These are phyloP conservation scores for Acacia confusa DNA, from an alignment of 306 rosid genomes.

Conservation along the genomic window DNA sequence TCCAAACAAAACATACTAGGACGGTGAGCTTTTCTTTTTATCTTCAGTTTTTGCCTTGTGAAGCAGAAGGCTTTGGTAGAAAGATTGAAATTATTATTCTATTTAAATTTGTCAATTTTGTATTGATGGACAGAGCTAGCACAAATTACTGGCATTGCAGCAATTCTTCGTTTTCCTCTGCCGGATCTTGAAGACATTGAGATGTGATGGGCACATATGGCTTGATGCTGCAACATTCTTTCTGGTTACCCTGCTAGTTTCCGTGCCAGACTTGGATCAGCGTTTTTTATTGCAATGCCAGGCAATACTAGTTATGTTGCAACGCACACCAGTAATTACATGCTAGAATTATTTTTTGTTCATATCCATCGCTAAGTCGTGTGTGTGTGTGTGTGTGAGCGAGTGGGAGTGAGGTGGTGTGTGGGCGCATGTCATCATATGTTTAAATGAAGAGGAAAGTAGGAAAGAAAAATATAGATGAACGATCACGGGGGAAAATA, in stretches of 20 bases:
- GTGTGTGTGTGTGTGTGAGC: too few species aligned
- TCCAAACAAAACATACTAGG: slow-evolving; percentile 9
- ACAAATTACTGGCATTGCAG: slow-evolving; percentile 51
- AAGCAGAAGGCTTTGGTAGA: background rate
- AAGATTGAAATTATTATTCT: background rate
- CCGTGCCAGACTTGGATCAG: background rate
- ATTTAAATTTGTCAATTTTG: background rate
- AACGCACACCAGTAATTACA: background rate
- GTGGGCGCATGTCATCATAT: too few species aligned
- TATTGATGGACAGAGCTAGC: slow-evolving; percentile 70
- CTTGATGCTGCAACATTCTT: slow-evolving; percentile 1
- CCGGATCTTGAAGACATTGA: slow-evolving; percentile 95
- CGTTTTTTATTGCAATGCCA: slow-evolving; percentile 6
- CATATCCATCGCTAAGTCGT: too few species aligned
- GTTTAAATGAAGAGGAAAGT: too few species aligned
- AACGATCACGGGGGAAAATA: too few species aligned
- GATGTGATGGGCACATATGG: slow-evolving; percentile 50
- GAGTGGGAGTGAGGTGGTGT: too few species aligned
- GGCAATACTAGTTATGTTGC: slow-evolving; percentile 20
- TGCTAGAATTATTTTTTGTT: too few species aligned
- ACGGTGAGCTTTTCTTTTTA: background rate
- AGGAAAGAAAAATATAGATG: too few species aligned
- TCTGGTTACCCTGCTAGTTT: background rate
- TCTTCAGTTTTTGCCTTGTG: background rate
- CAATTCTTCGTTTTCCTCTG: slow-evolving; percentile 91